phyloP scores from a whole-genome alignment of 306 rosid species.

The Alnus rubra region DNA sequence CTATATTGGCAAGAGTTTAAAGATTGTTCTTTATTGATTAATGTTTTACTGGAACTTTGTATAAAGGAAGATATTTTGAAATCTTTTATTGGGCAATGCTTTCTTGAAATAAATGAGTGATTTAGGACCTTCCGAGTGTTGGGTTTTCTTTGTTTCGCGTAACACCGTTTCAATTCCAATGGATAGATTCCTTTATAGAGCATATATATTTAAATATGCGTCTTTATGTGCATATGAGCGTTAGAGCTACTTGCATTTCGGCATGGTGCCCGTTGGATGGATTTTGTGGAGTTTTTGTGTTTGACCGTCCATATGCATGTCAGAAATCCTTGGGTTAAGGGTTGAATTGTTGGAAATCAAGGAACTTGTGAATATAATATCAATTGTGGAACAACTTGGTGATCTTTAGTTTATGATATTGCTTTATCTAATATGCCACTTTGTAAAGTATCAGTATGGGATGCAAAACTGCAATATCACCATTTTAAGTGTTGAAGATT shows the following conservation, averaged over 20 bases:
- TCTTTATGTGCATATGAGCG: neutral
- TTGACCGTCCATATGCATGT: neutral
- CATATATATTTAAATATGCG: neutral
- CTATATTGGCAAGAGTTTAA: neutral
- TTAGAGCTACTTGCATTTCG: neutral
- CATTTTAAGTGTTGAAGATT: neutral
- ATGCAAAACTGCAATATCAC: neutral
- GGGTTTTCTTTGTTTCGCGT: neutral
- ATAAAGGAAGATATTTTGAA: neutral
- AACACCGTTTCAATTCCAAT: neutral
- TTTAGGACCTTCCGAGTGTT: neutral
- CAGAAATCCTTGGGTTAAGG: neutral
- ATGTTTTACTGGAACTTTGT: neutral
- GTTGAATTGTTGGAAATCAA: neutral
- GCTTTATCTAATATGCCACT: neutral
- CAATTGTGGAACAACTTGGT: neutral
- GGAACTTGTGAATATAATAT: neutral
- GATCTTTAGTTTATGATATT: neutral
- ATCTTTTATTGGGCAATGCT: neutral
- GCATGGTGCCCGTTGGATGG: neutral
- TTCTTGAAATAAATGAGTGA: neutral
- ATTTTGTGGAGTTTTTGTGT: neutral
- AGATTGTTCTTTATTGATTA: neutral
- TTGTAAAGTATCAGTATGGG: neutral
- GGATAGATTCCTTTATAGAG: neutral